Evolutionary conservation across 2,329 filamentous ascomycete species (phyloP).

Genomic region (Exutisphaerella laricina): DNA sequence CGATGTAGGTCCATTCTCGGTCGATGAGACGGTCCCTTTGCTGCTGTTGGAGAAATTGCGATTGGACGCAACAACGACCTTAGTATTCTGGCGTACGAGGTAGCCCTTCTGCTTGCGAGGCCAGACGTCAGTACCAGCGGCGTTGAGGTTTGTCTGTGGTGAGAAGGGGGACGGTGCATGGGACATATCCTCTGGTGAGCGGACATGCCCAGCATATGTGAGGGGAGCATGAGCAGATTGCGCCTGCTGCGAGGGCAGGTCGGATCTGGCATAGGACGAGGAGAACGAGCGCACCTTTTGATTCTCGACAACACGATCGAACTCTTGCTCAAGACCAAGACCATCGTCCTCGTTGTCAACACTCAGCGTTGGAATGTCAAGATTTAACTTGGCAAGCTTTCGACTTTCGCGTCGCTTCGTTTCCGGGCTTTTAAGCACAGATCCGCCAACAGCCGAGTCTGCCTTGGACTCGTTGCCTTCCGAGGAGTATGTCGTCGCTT

Average conservation of each 20-base stretch:
- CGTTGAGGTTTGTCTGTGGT: conserved; percentile 10
- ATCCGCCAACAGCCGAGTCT: conserved; percentile 22
- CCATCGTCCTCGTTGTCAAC: conserved; percentile 68
- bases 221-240: conserved; percentile 2
- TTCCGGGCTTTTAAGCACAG: conserved; percentile 16
- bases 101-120: conserved; percentile 82
- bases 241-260: conserved; percentile 8
- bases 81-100: conserved; percentile 97
- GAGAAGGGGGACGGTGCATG: conserved; percentile 13
- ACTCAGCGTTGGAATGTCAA: conserved; percentile 72
- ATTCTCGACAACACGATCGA: conserved; percentile 88
- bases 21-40: conserved; percentile 33
- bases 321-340: conserved; percentile 83
- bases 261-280: conserved; percentile 20
- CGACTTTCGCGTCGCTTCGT: conserved; percentile 18
- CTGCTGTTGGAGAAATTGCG: conserved; percentile 45
- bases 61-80: conserved; percentile 85
- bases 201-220: conserved; percentile 2
- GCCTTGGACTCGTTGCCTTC: conserved; percentile 25
- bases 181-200: conserved; percentile 7
- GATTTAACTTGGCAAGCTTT: conserved; percentile 32
- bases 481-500: conserved; percentile 22
- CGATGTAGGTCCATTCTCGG: conserved; percentile 46
- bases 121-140: conserved; percentile 41
- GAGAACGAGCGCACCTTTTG: conserved; percentile 73